These are phyloP conservation scores for Brassica incana DNA, from an alignment of 345 rosid species.

Conservation along the genomic window DNA sequence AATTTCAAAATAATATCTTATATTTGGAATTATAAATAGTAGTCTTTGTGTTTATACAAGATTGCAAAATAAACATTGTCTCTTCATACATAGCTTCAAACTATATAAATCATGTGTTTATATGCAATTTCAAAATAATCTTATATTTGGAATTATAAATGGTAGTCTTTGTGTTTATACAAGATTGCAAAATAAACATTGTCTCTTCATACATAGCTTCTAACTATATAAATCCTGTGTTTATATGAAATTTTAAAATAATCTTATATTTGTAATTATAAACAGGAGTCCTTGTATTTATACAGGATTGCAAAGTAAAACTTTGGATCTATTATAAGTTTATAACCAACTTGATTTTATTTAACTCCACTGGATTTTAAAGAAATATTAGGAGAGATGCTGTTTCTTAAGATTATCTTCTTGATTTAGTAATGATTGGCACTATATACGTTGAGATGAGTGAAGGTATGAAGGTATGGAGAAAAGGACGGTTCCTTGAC, in stretches of 20 bases:
- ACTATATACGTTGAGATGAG: not conserved
- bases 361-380: not conserved
- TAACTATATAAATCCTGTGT: not conserved
- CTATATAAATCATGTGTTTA: not conserved
- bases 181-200: not conserved
- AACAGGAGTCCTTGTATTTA: not conserved
- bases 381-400: not conserved
- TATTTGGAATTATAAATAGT: not conserved
- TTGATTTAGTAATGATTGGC: not conserved
- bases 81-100: not conserved
- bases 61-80: not conserved
- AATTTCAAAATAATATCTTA: too few relatives aligned
- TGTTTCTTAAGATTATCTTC: not conserved
- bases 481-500: constrained; percentile 10
- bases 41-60: not conserved
- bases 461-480: not conserved
- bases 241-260: not conserved
- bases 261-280: not conserved
- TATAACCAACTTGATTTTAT: not conserved
- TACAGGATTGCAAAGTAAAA: not conserved
- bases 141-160: not conserved
- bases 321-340: not conserved
- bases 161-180: not conserved
- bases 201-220: not conserved
- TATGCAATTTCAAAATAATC: too few relatives aligned